These are phyloP conservation scores for Corylus avellana DNA, from an alignment of 306 rosid species.

Conservation along the genomic window DNA sequence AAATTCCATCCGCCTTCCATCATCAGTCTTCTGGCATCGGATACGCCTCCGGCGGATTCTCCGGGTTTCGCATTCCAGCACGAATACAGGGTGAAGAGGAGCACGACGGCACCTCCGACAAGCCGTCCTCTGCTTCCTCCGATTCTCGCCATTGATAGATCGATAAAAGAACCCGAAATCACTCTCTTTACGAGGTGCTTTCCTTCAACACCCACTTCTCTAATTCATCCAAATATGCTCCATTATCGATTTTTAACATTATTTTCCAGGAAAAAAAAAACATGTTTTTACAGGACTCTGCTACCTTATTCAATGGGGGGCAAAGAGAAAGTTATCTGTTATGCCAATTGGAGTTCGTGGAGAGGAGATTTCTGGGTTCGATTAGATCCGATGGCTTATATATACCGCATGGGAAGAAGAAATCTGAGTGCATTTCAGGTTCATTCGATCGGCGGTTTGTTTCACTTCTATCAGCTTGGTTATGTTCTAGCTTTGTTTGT, in stretches of 20 bases:
- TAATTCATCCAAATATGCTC: slow-evolving; percentile 12
- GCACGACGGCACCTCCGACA: slow-evolving; percentile 74
- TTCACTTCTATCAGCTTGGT: slow-evolving; percentile 32
- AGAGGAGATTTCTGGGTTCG: slow-evolving; percentile 36
- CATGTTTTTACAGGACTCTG: slow-evolving; percentile 14
- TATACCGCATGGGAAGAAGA: slow-evolving; percentile 48
- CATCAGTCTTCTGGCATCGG: slow-evolving; percentile 62
- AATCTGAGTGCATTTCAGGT: slow-evolving; percentile 55
- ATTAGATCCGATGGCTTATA: slow-evolving; percentile 46
- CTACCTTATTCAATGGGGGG: slow-evolving; percentile 5
- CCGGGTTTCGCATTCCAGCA: slow-evolving; percentile 79
- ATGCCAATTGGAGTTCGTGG: background rate
- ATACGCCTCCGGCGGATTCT: slow-evolving; percentile 58
- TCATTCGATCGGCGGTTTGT: slow-evolving; percentile 43
- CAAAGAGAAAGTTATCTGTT: slow-evolving; percentile 16
- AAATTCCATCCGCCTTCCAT: slow-evolving; percentile 42
- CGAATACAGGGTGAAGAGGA: slow-evolving; percentile 87
- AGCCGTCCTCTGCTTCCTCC: slow-evolving; percentile 95
- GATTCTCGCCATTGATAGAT: slow-evolving; percentile 78
- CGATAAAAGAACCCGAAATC: slow-evolving; percentile 18
- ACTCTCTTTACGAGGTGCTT: slow-evolving; percentile 51
- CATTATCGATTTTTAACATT: background rate
- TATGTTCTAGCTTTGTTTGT: slow-evolving; percentile 17
- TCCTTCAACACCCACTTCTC: slow-evolving; percentile 21
- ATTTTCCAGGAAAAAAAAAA: background rate